Base-by-base conservation (phyloP, 495 filamentous ascomycete species). In the Neurospora sp. region DNA sequence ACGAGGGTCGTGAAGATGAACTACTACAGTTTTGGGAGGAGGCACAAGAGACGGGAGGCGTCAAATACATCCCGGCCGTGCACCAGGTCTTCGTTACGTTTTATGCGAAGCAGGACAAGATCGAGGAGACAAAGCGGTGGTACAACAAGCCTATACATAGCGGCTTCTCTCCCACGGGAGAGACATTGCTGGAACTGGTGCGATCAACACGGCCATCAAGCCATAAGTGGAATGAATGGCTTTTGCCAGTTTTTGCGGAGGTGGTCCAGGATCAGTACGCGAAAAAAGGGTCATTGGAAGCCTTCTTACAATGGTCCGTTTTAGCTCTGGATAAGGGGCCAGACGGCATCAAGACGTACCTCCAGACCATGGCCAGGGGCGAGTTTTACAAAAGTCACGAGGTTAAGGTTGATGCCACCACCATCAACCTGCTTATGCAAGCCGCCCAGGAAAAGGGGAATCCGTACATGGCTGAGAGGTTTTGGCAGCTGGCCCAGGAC, bases 251-350 rank as follows among this genome's bases (percentile, higher is more conserved):
- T 27, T 88, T 93, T 44, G 82, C 89, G 40, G 81, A 87, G 5
- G 77, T 94, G 20, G 77, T 89, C 37, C 22, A 65, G 6, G 81
- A 85, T 61, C 79, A 73, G 20, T 82, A 74, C 20, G 86, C 85
- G 27, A 41, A 73, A 38, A 87, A 91, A 44, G 81, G 85, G 35
- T 80, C 77, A n/a, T 91, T 91, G 87, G 89, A 94, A 74, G 85
- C 90, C 39, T 82, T 90, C 8, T 85, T 97, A 53, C 87, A 91
- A 68, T 97, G 92, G 92, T 89, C 92, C 37, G 91, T 90, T 14
- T 85, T 90, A 14, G 79, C 81, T 42, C 87, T 90, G 73, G 90
- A 89, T 9, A 91, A 88, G 77, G 88, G 89, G 12, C 88, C 91
- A 6, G 88, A 92, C 74, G 89, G 90, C 65, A 84, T 97, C 39